These are phyloP conservation scores for Nannochloropsis salina DNA, from an alignment of 108 stramenopile genomes.

Conservation along the genomic window DNA sequence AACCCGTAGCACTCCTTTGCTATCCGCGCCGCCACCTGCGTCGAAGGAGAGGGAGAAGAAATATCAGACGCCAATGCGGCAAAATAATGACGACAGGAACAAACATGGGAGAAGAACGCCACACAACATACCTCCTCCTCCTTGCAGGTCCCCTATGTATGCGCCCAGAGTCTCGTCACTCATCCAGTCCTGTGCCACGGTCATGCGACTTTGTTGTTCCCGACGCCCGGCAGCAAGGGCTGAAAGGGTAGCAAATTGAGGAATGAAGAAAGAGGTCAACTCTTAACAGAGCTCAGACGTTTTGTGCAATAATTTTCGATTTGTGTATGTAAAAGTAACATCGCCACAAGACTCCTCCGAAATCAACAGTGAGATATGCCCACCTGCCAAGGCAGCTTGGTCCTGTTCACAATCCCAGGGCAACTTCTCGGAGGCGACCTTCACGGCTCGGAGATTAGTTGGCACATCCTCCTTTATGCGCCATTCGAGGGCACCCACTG, in stretches of 20 bases:
- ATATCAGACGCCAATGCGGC: neutral
- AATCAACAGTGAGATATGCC: neutral
- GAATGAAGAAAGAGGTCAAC: neutral
- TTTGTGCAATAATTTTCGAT: neutral
- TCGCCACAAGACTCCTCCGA: too few species aligned
- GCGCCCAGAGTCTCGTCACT: constrained; percentile 41
- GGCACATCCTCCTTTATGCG: constrained; percentile 87
- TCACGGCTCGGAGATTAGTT: constrained; percentile 74
- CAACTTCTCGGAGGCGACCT: constrained; percentile 62
- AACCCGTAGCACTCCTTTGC: neutral
- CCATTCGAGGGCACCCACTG: constrained; percentile 88
- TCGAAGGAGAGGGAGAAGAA: neutral
- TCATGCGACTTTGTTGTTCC: constrained; percentile 14
- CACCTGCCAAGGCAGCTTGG: neutral
- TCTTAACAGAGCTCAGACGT: neutral
- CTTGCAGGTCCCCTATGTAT: constrained; percentile 22
- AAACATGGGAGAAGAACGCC: neutral
- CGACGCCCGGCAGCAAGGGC: constrained; percentile 21
- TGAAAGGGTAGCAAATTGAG: neutral
- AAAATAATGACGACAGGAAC: neutral
- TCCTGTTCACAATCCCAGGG: constrained; percentile 36
- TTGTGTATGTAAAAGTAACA: neutral
- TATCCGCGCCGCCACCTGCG: neutral
- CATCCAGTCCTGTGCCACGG: constrained; percentile 29
- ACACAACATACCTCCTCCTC: neutral